Evolutionary conservation across 1,284 basidiomycete genomes (phyloP).

Genomic region (Cryptococcus depauperatus): DNA sequence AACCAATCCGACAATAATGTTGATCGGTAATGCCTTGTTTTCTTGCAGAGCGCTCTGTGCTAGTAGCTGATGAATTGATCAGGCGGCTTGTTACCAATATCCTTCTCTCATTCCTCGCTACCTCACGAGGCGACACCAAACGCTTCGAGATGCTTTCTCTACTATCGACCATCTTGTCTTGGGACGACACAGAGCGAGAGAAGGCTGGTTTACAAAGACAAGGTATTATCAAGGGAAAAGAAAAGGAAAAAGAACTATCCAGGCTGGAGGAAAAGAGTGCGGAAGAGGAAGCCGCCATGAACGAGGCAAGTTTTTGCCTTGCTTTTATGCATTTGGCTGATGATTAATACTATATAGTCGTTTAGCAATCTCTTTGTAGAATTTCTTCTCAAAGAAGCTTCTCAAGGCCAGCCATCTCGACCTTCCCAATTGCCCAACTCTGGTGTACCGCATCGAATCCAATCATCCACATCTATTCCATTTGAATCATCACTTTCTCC

Average conservation of each 20-base stretch:
- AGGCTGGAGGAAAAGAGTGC: conserved; percentile 46
- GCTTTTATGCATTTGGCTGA: neutral
- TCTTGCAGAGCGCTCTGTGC: no score
- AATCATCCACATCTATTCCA: conserved; percentile 11
- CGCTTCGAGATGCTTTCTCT: conserved; percentile 93
- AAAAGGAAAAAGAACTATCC: conserved; percentile 53
- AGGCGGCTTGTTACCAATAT: conserved; percentile 90
- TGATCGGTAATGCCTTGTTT: conserved; percentile 51
- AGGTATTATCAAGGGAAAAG: conserved; percentile 24
- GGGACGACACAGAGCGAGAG: conserved; percentile 83
- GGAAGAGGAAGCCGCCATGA: conserved; percentile 43
- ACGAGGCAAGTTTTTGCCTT: conserved; percentile 36
- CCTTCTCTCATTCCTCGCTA: conserved; percentile 81
- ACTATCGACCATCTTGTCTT: conserved; percentile 77
- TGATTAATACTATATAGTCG: conserved; percentile 53
- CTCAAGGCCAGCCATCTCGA: conserved; percentile 39
- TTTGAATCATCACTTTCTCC: conserved; percentile 2
- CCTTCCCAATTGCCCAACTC: no score
- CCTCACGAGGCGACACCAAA: conserved; percentile 84
- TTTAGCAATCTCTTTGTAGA: conserved; percentile 94
- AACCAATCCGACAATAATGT: conserved; percentile 82
- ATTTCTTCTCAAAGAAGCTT: conserved; percentile 83
- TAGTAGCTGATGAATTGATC: conserved; percentile 2
- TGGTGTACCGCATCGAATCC: conserved; percentile 4
- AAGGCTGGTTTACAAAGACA: conserved; percentile 75